Base-by-base conservation (phyloP, 805 yeast genomes). In the Hanseniaspora valbyensis region DNA sequence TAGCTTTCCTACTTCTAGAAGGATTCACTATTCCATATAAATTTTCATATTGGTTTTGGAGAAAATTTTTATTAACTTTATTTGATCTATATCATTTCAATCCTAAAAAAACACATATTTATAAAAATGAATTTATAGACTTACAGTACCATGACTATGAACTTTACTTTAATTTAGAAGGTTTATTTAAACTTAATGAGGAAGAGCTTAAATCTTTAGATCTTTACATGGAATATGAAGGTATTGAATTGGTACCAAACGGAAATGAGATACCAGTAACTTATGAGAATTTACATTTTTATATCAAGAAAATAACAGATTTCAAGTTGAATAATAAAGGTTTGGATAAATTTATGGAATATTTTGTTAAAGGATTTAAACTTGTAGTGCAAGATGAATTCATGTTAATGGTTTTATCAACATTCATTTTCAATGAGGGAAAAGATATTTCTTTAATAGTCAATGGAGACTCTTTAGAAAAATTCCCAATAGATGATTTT, bases 401-500 rank as follows among this genome's bases (percentile, higher is more conserved):
- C 95, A 68, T 90, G 42, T 74, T 75, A 22, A 78, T 90, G 81
- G 90, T 90, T 67, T 9, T 44, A 19, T 18, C 40, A 18, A 14
- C 26, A 19, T 44, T 44, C 28, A 5, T 38, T 16, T 26, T n/a
- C 18, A 14, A 26, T n/a, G 86, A 85, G 59, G 81, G 95, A 0
- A 68, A 68, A 33, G 97, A 92, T 59, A 65, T 92, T 14, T 95
- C 88, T 61, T 77, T 79, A 71, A 69, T 90, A n/a, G 78, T 87
- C 2, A 78, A 92, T 16, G 95, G 95, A 4, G 89, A 85, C 8
- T 32, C 36, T n/a, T 75, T 76, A 44, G 72, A 73, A 42, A 83
- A 79, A 50, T 74, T 92, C 9, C 78, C 87, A 61, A 62, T 89
- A 3, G 69, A 72, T 1, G 96, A 92, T 58, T 73, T 94, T 66